Conservation (phyloP, 129 eudicot genomes). For the Ambrosia artemisiifolia region DNA sequence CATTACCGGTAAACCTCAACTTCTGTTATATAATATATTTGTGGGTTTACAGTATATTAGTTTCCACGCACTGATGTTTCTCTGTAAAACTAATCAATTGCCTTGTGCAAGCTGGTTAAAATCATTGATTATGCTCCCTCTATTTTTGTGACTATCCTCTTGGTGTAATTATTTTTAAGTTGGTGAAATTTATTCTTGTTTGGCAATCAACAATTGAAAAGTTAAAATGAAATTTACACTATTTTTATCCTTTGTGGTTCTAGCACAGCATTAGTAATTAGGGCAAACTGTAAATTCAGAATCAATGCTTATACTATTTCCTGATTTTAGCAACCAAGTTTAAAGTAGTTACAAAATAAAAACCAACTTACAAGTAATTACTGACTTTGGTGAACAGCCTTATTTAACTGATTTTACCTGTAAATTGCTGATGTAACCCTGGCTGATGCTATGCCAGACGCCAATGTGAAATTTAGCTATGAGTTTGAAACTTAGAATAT, state of each 20-base stretch:
- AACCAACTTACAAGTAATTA: not conserved
- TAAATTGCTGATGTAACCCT: not conserved
- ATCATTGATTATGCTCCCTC: not conserved
- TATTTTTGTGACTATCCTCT: not conserved
- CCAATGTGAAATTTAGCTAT: not conserved
- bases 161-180: not conserved
- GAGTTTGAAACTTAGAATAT: not conserved
- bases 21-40: not conserved
- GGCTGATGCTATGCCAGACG: not conserved
- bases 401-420: no score
- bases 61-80: not conserved
- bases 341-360: not conserved
- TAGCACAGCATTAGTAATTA: not conserved
- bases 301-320: not conserved
- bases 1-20: conserved; percentile 48
- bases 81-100: not conserved
- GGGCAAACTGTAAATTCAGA: not conserved
- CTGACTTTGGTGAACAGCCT: not conserved
- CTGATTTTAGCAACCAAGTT: not conserved
- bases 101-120: not conserved
- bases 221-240: not conserved
- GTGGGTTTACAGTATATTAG: not conserved
- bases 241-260: not conserved
- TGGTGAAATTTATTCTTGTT: not conserved
- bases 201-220: not conserved